phyloP scores from a whole-genome alignment of 78 protist genomes.

The Paratrimastix pyriformis region DNA sequence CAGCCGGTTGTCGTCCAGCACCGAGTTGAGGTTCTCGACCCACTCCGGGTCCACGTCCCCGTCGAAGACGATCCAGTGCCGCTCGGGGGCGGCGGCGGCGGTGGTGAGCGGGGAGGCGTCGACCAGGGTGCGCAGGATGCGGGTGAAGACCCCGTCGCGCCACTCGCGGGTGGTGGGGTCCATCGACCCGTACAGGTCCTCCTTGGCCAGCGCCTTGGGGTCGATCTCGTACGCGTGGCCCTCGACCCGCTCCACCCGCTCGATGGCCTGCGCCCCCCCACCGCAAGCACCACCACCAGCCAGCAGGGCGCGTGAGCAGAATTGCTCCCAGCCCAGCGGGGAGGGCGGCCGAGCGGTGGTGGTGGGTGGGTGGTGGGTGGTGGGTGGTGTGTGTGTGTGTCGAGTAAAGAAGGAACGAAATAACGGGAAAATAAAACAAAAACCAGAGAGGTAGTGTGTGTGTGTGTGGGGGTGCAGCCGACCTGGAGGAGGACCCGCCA shows the following conservation, averaged over 20 bases:
- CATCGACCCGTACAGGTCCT: slow-evolving; percentile 80
- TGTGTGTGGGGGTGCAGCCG: too few species aligned
- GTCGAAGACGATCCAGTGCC: slow-evolving; percentile 94
- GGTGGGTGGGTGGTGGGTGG: too few species aligned
- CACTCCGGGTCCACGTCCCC: slow-evolving; percentile 99
- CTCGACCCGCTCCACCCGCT: neutral
- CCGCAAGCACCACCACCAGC: too few species aligned
- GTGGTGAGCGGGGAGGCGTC: slow-evolving; percentile 46
- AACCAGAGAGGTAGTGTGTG: too few species aligned
- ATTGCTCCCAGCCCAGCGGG: too few species aligned
- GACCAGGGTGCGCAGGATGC: slow-evolving; percentile 55
- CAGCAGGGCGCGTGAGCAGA: too few species aligned
- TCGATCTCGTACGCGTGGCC: slow-evolving; percentile 69
- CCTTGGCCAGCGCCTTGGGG: slow-evolving; percentile 92
- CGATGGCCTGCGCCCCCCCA: too few species aligned
- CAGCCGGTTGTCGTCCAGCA: slow-evolving; percentile 93
- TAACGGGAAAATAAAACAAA: too few species aligned
- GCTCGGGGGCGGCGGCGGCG: neutral
- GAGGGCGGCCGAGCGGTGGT: too few species aligned
- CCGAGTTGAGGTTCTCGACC: slow-evolving; percentile 94
- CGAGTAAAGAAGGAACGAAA: too few species aligned
- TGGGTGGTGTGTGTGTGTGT: too few species aligned
- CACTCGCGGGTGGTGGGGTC: slow-evolving; percentile 95
- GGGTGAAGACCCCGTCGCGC: slow-evolving; percentile 95
- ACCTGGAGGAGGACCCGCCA: slow-evolving; percentile 70